phyloP scores from a whole-genome alignment of 176 grass and related monocot genomes.

The Dendrocalamus sinicus region DNA sequence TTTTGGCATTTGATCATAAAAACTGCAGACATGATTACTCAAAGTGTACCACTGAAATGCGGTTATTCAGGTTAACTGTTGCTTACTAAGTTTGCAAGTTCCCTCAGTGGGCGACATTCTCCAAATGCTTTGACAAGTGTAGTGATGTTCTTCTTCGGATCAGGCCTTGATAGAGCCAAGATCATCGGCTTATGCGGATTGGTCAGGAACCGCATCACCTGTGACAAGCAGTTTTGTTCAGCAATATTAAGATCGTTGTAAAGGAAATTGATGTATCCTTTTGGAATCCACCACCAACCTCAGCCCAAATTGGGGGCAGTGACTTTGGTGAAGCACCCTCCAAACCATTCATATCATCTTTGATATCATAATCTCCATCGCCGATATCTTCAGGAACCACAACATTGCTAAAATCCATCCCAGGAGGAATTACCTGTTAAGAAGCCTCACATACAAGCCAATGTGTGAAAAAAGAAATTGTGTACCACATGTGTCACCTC shows the following conservation, averaged over 20 bases:
- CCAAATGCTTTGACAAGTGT: constrained; percentile 95
- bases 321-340: constrained; percentile 74
- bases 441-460: background rate
- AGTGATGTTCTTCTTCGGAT: constrained; percentile 96
- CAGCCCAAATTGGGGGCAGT: constrained; percentile 81
- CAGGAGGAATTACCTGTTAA: constrained; percentile 93
- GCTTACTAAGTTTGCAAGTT: constrained; percentile 97
- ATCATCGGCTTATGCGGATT: constrained; percentile 99
- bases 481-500: background rate
- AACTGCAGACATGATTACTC: constrained; percentile 1
- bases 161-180: constrained; percentile 84
- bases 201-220: constrained; percentile 87
- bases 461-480: too few relatives aligned
- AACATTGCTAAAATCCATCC: constrained; percentile 98
- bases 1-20: constrained; percentile 28
- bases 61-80: constrained; percentile 28
- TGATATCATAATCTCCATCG: constrained; percentile 74
- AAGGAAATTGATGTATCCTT: background rate
- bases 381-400: constrained; percentile 65
- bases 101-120: constrained; percentile 81
- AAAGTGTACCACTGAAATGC: background rate
- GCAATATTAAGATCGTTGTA: background rate
- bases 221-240: constrained; percentile 30
- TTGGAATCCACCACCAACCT: constrained; percentile 56
- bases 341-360: constrained; percentile 62